phyloP scores from a whole-genome alignment of 2,329 filamentous ascomycete species.

The Fusarium sp. region DNA sequence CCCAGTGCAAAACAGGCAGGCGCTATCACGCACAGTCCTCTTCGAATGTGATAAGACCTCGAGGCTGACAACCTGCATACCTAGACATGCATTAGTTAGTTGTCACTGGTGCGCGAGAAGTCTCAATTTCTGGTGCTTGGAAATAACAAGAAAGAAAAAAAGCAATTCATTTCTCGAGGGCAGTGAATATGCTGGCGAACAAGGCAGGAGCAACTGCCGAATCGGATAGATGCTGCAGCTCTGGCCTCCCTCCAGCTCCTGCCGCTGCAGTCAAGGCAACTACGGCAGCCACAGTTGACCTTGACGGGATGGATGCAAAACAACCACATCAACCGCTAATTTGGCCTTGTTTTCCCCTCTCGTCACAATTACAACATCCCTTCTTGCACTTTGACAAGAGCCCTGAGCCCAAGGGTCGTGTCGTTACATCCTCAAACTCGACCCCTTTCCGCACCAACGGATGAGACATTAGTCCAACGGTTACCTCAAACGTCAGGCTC shows the following conservation, averaged over 20 bases:
- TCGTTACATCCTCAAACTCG: not conserved
- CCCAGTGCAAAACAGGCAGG: not conserved
- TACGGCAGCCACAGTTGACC: conserved; percentile 21
- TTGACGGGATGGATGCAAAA: not conserved
- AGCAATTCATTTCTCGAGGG: not conserved
- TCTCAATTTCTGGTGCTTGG: conserved; percentile 1
- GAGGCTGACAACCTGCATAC: not conserved
- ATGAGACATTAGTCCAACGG: conserved; percentile 1
- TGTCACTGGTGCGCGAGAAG: conserved; percentile 1
- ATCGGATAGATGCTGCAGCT: not conserved
- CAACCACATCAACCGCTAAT: conserved; percentile 1
- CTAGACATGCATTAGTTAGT: conserved; percentile 1
- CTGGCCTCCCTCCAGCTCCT: conserved; percentile 2
- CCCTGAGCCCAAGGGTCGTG: not conserved
- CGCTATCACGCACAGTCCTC: not conserved
- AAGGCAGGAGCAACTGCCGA: not conserved
- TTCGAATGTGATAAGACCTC: not conserved
- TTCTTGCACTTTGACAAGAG: not conserved
- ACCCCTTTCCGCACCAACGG: not conserved
- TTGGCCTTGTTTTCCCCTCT: not conserved
- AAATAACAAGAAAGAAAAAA: not conserved
- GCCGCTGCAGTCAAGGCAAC: not conserved
- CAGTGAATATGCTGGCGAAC: not conserved
- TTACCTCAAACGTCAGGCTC: not conserved
- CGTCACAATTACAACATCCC: conserved; percentile 26